Evolutionary conservation across 139 green algal genomes (phyloP), one percentile per base, ranked within the genome.

Genomic region (Micromonas commoda): DNA sequence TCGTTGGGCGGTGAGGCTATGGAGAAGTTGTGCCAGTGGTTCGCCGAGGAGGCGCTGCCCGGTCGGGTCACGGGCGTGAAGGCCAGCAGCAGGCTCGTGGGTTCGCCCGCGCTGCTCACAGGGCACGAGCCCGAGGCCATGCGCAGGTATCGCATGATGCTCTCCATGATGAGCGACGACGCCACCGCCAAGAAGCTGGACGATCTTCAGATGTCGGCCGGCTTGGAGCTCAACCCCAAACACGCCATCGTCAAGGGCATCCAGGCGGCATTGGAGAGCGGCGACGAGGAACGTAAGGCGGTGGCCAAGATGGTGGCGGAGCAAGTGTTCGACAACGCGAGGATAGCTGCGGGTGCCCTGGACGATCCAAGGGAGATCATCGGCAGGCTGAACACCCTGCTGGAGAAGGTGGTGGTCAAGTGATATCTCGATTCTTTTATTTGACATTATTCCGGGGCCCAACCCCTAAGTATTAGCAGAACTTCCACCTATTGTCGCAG

Each of bases 401-500:
- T 75, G 13, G 29, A 63, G 19, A 3, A 2, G 5, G 53, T 37
- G 35, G 13, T 39, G 3, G 24, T 13, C 29, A 73, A 73, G 53
- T 13, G 28, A 45, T 20, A 29, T 71, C 61, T 68, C 5, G 13
- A 68, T 29, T 32, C 9, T 68, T 29, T 20, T 68, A 29, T 68
- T 6, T 68, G n/a, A 68, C 24, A 19, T n/a, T 19, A 63, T 63
- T 63, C 20, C 26, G n/a, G 4, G 9, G 16, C 4, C 61, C 4
- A 19, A 4, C 61, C 28, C 24, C 24, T 35, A 13, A 13, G 9
- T 19, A 39, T 80, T 61, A 97, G 80, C 92, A 94, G 82, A 97
- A 97, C 82, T 97, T 97, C 92, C 92, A 97, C 9, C 90, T 81
- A 70, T 97, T 94, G 35, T 85, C 82, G 86, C 94, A 98, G 65